These are phyloP conservation scores for Malania oleifera DNA, from an alignment of 164 flowering plant genomes.

Conservation along the genomic window DNA sequence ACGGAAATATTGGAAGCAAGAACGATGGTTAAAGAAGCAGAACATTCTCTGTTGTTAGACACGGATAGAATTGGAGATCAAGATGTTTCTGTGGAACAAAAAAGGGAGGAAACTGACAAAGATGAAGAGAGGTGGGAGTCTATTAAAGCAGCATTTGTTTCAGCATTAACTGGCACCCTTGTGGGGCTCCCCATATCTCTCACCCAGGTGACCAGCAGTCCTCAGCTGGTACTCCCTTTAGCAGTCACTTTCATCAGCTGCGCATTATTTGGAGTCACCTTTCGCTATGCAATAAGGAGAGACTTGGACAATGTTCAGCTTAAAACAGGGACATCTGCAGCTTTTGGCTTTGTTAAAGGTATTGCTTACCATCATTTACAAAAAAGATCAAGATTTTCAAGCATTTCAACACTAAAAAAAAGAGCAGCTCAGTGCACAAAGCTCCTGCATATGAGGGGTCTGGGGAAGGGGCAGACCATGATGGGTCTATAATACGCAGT, in stretches of 20 bases:
- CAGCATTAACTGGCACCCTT: conserved; percentile 72
- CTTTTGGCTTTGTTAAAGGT: conserved; percentile 91
- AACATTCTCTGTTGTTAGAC: conserved; percentile 37
- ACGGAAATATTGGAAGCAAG: conserved; percentile 67
- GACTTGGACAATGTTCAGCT: conserved; percentile 86
- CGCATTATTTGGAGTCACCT: conserved; percentile 86
- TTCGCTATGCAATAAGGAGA: conserved; percentile 71
- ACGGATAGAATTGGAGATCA: conserved; percentile 12
- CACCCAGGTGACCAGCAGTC: conserved; percentile 36
- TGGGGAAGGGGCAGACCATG: no score
- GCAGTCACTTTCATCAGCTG: conserved; percentile 67
- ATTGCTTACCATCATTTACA: neutral
- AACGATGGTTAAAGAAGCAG: conserved; percentile 78
- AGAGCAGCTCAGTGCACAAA: no score
- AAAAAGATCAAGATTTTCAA: neutral
- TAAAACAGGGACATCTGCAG: conserved; percentile 75
- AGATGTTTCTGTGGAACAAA: conserved; percentile 13
- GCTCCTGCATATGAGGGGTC: no score
- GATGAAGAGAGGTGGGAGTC: conserved; percentile 77
- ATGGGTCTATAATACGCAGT: no score
- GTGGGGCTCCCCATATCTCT: conserved; percentile 73
- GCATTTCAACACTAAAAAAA: no score
- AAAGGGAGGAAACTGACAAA: conserved; percentile 28
- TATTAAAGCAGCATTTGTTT: conserved; percentile 62
- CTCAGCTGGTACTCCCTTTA: conserved; percentile 57